phyloP scores from a whole-genome alignment of 140 eudicot species.

The Senecio squalidus region DNA sequence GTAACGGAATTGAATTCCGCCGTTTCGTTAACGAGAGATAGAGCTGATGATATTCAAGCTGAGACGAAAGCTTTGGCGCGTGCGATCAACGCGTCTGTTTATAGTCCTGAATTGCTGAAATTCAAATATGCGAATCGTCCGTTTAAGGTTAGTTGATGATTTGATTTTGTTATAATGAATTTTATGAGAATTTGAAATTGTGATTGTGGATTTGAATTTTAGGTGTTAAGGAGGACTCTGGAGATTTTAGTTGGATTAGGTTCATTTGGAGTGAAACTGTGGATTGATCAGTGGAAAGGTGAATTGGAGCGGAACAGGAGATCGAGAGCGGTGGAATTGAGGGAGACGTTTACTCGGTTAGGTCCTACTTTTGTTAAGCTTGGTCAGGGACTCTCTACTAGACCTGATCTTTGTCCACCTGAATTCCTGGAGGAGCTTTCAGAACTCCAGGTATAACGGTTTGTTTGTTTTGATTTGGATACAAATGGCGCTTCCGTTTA shows the following conservation, averaged over 20 bases:
- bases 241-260: conserved; percentile 65
- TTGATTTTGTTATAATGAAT: no score
- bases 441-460: conserved; percentile 58
- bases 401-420: conserved; percentile 93
- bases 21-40: conserved; percentile 27
- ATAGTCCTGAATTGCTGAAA: conserved; percentile 59
- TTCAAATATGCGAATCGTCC: conserved; percentile 72
- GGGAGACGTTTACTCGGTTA: conserved; percentile 63
- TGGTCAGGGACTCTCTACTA: conserved; percentile 91
- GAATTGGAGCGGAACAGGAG: conserved; percentile 52
- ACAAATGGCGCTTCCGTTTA: background rate
- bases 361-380: conserved; percentile 95
- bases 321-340: conserved; percentile 58
- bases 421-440: conserved; percentile 91
- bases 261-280: conserved; percentile 61
- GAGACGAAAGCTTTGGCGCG: conserved; percentile 86
- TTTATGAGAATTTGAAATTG: background rate
- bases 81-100: conserved; percentile 65
- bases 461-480: background rate
- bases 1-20: background rate
- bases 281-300: conserved; percentile 70
- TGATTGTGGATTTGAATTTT: conserved; percentile 4
- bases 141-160: conserved; percentile 38
- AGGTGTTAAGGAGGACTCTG: conserved; percentile 58
- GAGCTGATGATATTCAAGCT: conserved; percentile 87